A percentile compares a stretch with the other conserved stretches of the same genome.
phyloP scores from a whole-genome alignment of 2,329 filamentous ascomycete genomes.

The Sphaerostilbella broomeana region DNA sequence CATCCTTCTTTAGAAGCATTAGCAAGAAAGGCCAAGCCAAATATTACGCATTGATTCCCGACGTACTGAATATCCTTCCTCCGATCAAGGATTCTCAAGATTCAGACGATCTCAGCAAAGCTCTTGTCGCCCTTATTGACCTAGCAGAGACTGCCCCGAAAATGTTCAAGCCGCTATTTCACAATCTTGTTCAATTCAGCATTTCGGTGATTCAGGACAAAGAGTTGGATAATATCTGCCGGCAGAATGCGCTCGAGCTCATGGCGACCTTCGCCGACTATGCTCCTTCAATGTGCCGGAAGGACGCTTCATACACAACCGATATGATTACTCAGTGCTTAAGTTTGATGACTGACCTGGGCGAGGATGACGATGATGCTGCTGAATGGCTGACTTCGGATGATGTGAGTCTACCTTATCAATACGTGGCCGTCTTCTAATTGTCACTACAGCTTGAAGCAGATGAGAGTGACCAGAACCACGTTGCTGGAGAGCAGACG shows the following conservation, averaged over 20 bases:
- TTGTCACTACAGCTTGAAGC: constrained; percentile 63
- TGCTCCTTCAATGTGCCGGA: constrained; percentile 88
- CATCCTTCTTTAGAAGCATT: constrained; percentile 89
- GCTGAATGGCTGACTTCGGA: constrained; percentile 89
- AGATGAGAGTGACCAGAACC: constrained; percentile 94
- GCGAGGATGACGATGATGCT: constrained; percentile 88
- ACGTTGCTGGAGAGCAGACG: constrained; percentile 94
- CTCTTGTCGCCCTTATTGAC: constrained; percentile 85
- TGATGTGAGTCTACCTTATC: constrained; percentile 55
- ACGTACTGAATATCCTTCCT: constrained; percentile 88
- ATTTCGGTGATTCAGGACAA: constrained; percentile 94
- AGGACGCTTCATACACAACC: constrained; percentile 81
- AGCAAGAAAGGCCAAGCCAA: constrained; percentile 81
- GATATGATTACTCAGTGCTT: constrained; percentile 99
- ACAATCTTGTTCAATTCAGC: constrained; percentile 85
- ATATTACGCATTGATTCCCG: constrained; percentile 80
- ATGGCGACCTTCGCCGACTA: constrained; percentile 98
- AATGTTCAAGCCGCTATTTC: constrained; percentile 96
- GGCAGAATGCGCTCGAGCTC: constrained; percentile 91
- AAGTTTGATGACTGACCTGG: constrained; percentile 96
- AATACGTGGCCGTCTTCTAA: too few species aligned
- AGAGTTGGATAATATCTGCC: constrained; percentile 79
- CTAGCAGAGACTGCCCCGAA: constrained; percentile 89
- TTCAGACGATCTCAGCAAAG: constrained; percentile 84
- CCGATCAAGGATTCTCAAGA: constrained; percentile 89